Percentiles rank a stretch among this genome's conserved stretches.
These are phyloP conservation scores for Naganishia kalamii DNA, from an alignment of 768 basidiomycete genomes.

Conservation along the genomic window DNA sequence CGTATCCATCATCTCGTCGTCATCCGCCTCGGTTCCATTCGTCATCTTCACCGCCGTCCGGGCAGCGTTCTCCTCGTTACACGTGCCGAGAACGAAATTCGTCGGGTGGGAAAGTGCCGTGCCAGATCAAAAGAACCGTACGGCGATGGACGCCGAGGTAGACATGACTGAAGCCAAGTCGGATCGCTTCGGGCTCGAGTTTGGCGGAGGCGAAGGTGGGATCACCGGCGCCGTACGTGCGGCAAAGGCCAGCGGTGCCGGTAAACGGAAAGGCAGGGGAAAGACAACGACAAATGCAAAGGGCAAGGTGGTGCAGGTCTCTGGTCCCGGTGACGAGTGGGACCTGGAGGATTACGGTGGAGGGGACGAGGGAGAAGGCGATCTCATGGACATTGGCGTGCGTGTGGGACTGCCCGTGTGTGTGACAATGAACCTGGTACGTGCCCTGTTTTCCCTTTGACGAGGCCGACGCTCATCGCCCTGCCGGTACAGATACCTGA, in stretches of 20 bases:
- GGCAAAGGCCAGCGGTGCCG: constrained; percentile 15
- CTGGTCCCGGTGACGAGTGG: constrained; percentile 41
- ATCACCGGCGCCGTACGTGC: constrained; percentile 43
- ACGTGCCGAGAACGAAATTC: constrained; percentile 37
- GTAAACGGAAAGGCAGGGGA: constrained; percentile 25
- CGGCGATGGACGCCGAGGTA: constrained; percentile 21
- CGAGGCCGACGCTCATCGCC: background rate
- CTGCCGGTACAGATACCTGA: constrained; percentile 33
- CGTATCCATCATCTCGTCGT: constrained; percentile 37
- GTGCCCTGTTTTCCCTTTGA: too few relatives aligned
- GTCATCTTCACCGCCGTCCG: constrained; percentile 39
- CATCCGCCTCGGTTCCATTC: constrained; percentile 30
- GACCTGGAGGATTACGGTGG: constrained; percentile 35
- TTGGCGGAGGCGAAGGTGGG: constrained; percentile 29
- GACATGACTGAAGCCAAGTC: constrained; percentile 20
- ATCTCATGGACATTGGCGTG: constrained; percentile 26
- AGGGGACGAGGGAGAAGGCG: constrained; percentile 31
- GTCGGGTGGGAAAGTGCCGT: constrained; percentile 34
- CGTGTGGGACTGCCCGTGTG: constrained; percentile 34
- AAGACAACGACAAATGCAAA: constrained; percentile 25
- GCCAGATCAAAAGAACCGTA: constrained; percentile 17
- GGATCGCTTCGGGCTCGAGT: constrained; percentile 29
- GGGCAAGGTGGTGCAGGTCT: constrained; percentile 19
- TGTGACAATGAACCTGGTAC: constrained; percentile 41
- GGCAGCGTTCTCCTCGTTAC: constrained; percentile 37